phyloP scores from a whole-genome alignment of 1,284 basidiomycete genomes.

The Ganoderma leucocontextum region DNA sequence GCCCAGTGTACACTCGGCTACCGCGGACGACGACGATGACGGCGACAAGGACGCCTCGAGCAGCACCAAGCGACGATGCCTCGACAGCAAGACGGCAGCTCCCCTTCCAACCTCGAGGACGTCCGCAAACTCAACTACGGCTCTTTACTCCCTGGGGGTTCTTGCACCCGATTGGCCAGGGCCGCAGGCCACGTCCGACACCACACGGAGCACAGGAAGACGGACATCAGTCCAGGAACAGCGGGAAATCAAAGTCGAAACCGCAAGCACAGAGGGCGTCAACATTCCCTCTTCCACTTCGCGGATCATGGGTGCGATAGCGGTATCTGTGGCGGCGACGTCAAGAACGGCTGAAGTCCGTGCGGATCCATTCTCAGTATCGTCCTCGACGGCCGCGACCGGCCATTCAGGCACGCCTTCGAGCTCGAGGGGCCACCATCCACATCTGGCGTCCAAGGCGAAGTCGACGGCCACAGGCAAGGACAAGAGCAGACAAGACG shows the following conservation, averaged over 20 bases:
- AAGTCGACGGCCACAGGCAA: background rate
- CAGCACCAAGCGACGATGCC: background rate
- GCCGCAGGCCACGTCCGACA: background rate
- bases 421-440: background rate
- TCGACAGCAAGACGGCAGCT: background rate
- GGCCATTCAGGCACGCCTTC: background rate
- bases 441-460: background rate
- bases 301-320: background rate
- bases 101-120: background rate
- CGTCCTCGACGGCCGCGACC: background rate
- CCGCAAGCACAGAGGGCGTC: background rate
- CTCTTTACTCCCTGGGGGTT: background rate
- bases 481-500: conserved; percentile 2
- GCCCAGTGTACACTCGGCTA: background rate
- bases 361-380: background rate
- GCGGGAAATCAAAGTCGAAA: background rate
- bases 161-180: background rate
- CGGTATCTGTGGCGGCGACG: background rate
- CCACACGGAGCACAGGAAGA: background rate
- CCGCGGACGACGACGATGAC: background rate
- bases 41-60: background rate
- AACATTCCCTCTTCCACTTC: background rate
- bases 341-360: background rate
- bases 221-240: background rate
- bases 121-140: background rate